A percentile compares a stretch with the other conserved stretches of the same genome.
Conservation (phyloP, 768 basidiomycete species). For the Gloeopeniophorella convolvens region DNA sequence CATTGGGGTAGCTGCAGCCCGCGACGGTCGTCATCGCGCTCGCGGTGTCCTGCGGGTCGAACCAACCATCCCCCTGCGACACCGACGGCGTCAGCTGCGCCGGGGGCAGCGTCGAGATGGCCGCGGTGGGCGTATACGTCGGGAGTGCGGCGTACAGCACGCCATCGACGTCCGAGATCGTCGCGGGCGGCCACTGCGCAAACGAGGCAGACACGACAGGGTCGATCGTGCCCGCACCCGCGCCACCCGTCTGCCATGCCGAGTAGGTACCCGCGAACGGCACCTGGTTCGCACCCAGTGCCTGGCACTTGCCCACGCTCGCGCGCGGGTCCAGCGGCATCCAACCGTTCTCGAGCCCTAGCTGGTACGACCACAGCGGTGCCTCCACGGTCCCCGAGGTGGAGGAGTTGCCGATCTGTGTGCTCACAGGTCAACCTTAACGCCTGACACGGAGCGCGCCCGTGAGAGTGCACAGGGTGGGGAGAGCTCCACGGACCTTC, state of each 20-base stretch:
- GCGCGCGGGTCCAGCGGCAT: conserved; percentile 67
- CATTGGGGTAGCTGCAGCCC: conserved; percentile 60
- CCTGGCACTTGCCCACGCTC: conserved; percentile 58
- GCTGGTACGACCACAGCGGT: conserved; percentile 67
- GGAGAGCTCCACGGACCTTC: conserved; percentile 41
- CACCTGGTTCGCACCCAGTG: conserved; percentile 37
- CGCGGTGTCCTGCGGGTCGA: conserved; percentile 42
- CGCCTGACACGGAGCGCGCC: background rate
- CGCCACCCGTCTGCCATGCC: conserved; percentile 65
- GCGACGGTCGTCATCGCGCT: conserved; percentile 50
- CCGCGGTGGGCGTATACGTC: conserved; percentile 58
- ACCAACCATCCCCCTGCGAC: conserved; percentile 50
- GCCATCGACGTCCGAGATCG: conserved; percentile 39
- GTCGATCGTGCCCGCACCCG: conserved; percentile 43
- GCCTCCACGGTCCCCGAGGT: conserved; percentile 40
- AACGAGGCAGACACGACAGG: conserved; percentile 37
- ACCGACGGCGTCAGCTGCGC: conserved; percentile 43
- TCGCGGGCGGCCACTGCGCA: conserved; percentile 48
- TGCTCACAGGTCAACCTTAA: conserved; percentile 1
- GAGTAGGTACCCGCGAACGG: conserved; percentile 42
- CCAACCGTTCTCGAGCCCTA: conserved; percentile 69
- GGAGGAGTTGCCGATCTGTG: conserved; percentile 53
- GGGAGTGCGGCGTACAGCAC: conserved; percentile 36
- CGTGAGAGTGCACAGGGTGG: background rate
- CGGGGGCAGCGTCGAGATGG: conserved; percentile 49